Evolutionary conservation across 768 basidiomycete genomes (phyloP), one percentile per base, ranked within the genome.

Genomic region (Leccinum barrowsii): DNA sequence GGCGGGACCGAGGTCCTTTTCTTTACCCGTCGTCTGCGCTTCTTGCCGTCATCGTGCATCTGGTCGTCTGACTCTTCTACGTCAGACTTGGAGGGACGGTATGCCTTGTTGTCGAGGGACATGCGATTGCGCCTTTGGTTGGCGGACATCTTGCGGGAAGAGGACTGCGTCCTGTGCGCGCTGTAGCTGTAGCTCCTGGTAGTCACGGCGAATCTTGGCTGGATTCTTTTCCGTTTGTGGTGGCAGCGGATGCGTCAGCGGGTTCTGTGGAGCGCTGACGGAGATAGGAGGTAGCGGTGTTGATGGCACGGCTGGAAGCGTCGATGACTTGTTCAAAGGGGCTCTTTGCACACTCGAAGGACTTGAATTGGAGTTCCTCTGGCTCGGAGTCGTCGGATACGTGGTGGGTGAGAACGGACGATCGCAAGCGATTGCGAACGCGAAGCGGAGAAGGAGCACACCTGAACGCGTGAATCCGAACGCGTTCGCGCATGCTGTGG

Each of bases 61-160:
- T 83, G 82, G 52, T 86, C 85, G 34, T 85, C 86, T 7, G 85
- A 84, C 7, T 82, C 80, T 42, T 90, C 89, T 34, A 82, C 63
- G 62, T 89, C 88, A 7, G 85, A 87, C 56, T 71, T 70, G 1
- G 83, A 73, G 19, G 91, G 91, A 55, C 81, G 81, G 65, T 92
- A 94, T 1, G 91, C 91, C 70, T 88, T 90, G 74, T 92, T 91
- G 71, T 93, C 92, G 26, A 76, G 66, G 0, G 87, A 88, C 61
- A 91, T 89, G 32, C 86, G 83, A 63, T 79, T 80, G 24, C 84
- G 81, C 67, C 78, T 82, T 60, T 79, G 74, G 7, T 65, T 66
- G 2, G 74, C 66, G 22, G 65, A 60, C 8, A 70, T 60, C 67
- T 73, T 72, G 71, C 73, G 68, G 65, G 75, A 57, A 65, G 71